A percentile compares a stretch with the other conserved stretches of the same genome.
Conservation (phyloP, 1,284 basidiomycete genomes). For the Jaminaea rosea region DNA sequence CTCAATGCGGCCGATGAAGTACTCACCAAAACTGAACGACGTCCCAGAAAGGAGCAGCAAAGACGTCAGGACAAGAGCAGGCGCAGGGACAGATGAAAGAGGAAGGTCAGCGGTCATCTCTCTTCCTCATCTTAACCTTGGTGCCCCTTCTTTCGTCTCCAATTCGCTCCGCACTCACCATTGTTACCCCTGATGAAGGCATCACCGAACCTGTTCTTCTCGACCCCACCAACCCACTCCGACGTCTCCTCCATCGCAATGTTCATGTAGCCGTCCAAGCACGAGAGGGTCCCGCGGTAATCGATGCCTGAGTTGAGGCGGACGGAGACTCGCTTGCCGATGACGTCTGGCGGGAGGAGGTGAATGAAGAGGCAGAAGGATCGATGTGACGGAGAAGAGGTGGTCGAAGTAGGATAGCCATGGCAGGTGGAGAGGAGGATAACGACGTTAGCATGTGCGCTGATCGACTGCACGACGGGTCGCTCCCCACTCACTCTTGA, state of each 20-base stretch:
- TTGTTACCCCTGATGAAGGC: slow-evolving; percentile 95
- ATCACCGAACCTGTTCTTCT: slow-evolving; percentile 84
- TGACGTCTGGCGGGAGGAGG: slow-evolving; percentile 57
- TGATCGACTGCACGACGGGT: too few species aligned
- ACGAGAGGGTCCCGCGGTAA: slow-evolving; percentile 63
- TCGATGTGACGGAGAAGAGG: neutral
- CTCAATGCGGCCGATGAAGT: too few species aligned
- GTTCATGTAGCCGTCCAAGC: slow-evolving; percentile 89
- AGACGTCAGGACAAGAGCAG: too few species aligned
- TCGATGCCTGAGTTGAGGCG: slow-evolving; percentile 91
- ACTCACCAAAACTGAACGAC: too few species aligned
- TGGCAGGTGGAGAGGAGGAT: neutral
- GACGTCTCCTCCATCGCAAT: slow-evolving; percentile 94
- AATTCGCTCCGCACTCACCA: slow-evolving; percentile 65
- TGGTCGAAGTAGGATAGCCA: too few species aligned
- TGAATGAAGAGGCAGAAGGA: neutral
- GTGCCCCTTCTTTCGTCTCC: too few species aligned
- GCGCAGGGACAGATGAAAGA: too few species aligned
- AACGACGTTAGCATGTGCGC: too few species aligned
- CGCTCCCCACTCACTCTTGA: slow-evolving; percentile 33
- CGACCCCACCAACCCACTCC: slow-evolving; percentile 77
- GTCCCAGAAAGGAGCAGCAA: too few species aligned
- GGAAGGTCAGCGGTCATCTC: too few species aligned
- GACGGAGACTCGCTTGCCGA: slow-evolving; percentile 88
- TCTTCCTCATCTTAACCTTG: too few species aligned